Evolutionary conservation across 805 yeast species (phyloP).

Genomic region (Zygoascus bituminiphila): DNA sequence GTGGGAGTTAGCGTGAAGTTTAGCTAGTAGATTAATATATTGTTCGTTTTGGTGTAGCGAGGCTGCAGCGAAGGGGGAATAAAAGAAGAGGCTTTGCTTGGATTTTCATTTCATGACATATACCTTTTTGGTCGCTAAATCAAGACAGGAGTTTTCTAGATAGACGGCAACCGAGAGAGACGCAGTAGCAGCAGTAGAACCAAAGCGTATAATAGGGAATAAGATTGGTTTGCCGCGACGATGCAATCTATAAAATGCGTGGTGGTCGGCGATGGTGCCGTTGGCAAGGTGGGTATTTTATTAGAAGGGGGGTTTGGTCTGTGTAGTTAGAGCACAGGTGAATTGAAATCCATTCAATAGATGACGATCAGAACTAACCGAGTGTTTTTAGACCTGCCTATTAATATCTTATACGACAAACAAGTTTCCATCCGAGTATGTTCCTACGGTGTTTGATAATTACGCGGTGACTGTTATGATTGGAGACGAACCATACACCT

Average conservation of each 20-base stretch:
- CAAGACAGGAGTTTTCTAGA: neutral
- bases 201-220: neutral
- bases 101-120: neutral
- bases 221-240: neutral
- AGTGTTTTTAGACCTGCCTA: constrained; percentile 70
- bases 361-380: no score
- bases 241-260: constrained; percentile 66
- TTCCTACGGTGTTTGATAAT: constrained; percentile 88
- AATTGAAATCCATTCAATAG: no score
- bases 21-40: no score
- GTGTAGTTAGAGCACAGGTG: neutral
- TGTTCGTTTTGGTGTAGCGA: neutral
- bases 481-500: constrained; percentile 71
- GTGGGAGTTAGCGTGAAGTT: no score
- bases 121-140: neutral
- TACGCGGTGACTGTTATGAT: constrained; percentile 80
- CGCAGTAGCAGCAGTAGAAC: neutral
- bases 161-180: neutral
- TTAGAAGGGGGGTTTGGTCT: neutral
- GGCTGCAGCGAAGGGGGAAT: neutral
- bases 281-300: constrained; percentile 56
- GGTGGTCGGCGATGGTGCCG: constrained; percentile 99
- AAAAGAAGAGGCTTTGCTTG: neutral
- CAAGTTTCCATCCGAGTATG: constrained; percentile 93
- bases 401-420: constrained; percentile 93